phyloP scores from a whole-genome alignment of 371 early-diverging fungal genomes.

The Saksenaea vasiformis region DNA sequence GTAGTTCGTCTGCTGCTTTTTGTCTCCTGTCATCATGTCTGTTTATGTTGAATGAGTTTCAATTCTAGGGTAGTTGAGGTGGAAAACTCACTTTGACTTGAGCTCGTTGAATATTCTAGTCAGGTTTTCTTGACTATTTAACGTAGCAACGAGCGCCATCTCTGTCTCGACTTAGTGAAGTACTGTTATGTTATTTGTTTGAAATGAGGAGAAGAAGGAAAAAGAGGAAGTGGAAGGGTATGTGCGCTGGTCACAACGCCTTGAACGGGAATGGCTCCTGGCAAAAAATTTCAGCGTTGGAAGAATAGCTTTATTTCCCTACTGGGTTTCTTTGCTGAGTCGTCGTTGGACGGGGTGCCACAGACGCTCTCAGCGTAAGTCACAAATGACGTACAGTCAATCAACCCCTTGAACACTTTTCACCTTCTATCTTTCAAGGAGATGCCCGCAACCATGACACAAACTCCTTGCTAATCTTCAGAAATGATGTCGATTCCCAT shows the following conservation, averaged over 20 bases:
- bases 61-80: background rate
- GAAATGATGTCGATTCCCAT: too few relatives aligned
- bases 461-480: too few relatives aligned
- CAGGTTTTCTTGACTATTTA: slow-evolving; percentile 51
- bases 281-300: slow-evolving; percentile 3
- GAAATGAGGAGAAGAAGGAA: background rate
- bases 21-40: slow-evolving; percentile 59
- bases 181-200: background rate
- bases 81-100: slow-evolving; percentile 47
- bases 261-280: slow-evolving; percentile 3
- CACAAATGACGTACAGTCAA: slow-evolving; percentile 1
- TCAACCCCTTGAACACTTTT: too few relatives aligned
- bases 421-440: too few relatives aligned
- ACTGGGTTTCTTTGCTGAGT: background rate
- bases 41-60: background rate
- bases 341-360: background rate
- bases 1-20: slow-evolving; percentile 63
- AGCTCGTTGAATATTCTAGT: slow-evolving; percentile 51
- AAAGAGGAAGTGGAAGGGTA: background rate
- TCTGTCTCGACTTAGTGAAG: background rate
- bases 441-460: too few relatives aligned
- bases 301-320: background rate
- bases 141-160: slow-evolving; percentile 48
- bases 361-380: background rate
- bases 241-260: slow-evolving; percentile 5